Percentiles rank a stretch among this genome's conserved stretches.
phyloP scores from a whole-genome alignment of 129 eudicot genomes.

The Deinandra increscens region DNA sequence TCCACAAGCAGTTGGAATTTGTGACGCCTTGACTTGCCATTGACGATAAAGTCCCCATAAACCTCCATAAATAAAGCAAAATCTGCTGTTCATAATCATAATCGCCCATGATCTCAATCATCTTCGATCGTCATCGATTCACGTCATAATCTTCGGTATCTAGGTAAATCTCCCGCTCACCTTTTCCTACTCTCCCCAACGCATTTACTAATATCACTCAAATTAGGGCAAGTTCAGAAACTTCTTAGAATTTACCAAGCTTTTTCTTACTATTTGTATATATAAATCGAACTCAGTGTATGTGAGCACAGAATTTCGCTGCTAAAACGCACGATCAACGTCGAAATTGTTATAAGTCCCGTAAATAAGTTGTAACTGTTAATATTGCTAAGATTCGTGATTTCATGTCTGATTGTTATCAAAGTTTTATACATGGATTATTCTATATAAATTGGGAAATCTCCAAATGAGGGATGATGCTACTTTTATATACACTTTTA shows the following conservation, averaged over 20 bases:
- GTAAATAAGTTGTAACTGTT: too few relatives aligned
- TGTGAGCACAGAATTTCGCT: neutral
- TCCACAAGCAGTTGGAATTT: too few relatives aligned
- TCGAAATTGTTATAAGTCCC: neutral
- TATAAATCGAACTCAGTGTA: neutral
- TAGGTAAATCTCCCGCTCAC: slow-evolving; percentile 15
- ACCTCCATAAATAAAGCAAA: neutral
- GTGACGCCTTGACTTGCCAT: slow-evolving; percentile 25
- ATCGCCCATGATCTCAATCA: too few relatives aligned
- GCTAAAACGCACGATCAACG: neutral
- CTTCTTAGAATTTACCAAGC: neutral
- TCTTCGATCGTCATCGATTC: slow-evolving; percentile 12
- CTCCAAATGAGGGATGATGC: too few relatives aligned
- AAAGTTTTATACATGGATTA: neutral
- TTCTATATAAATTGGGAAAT: slow-evolving; percentile 1
- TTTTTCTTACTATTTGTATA: neutral
- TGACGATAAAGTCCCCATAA: slow-evolving; percentile 25
- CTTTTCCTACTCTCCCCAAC: neutral
- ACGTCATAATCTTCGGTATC: slow-evolving; percentile 1
- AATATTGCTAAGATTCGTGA: neutral
- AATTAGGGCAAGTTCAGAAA: neutral
- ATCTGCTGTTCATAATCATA: too few relatives aligned
- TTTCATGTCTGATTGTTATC: neutral
- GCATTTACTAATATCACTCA: slow-evolving; percentile 2
- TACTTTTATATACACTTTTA: too few relatives aligned